phyloP scores from a whole-genome alignment of 768 basidiomycete species.

The Psilocybe subaeruginosa region DNA sequence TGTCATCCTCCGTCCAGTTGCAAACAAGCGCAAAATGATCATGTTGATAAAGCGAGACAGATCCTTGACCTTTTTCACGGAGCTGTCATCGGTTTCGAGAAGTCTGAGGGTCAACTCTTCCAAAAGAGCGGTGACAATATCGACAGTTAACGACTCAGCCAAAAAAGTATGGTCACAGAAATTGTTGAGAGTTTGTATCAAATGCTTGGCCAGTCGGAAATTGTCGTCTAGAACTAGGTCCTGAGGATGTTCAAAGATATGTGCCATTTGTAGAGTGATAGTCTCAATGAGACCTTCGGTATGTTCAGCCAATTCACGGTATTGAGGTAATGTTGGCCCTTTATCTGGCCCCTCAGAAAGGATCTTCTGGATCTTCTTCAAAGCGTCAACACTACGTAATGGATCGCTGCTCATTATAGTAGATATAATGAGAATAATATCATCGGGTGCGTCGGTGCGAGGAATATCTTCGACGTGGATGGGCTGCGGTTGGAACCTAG shows the following conservation, averaged over 20 bases:
- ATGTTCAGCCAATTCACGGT: slow-evolving; percentile 78
- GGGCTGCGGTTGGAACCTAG: slow-evolving; percentile 3
- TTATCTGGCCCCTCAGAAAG: slow-evolving; percentile 76
- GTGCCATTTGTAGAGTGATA: slow-evolving; percentile 88
- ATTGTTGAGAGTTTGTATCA: slow-evolving; percentile 94
- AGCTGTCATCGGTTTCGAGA: slow-evolving; percentile 90
- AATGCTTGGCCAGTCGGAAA: slow-evolving; percentile 94
- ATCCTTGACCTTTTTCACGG: slow-evolving; percentile 85
- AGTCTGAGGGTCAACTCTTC: slow-evolving; percentile 91
- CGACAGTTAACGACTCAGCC: slow-evolving; percentile 85
- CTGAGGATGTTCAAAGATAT: slow-evolving; percentile 84
- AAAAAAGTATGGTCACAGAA: slow-evolving; percentile 91
- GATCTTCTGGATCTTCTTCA: slow-evolving; percentile 92
- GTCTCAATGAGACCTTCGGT: slow-evolving; percentile 88
- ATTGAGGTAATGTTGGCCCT: slow-evolving; percentile 67
- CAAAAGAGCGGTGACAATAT: slow-evolving; percentile 83
- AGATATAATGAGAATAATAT: slow-evolving; percentile 82
- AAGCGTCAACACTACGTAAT: slow-evolving; percentile 83
- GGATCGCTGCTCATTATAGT: slow-evolving; percentile 90
- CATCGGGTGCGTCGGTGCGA: slow-evolving; percentile 45
- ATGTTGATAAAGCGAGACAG: slow-evolving; percentile 97
- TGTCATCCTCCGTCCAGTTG: slow-evolving; percentile 86
- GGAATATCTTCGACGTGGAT: slow-evolving; percentile 30
- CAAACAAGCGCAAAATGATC: slow-evolving; percentile 93
- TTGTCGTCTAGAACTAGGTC: slow-evolving; percentile 76